These are phyloP conservation scores for rapeseed (Brassica napus) DNA, from an alignment of 345 rosid genomes.

Conservation along the genomic window DNA sequence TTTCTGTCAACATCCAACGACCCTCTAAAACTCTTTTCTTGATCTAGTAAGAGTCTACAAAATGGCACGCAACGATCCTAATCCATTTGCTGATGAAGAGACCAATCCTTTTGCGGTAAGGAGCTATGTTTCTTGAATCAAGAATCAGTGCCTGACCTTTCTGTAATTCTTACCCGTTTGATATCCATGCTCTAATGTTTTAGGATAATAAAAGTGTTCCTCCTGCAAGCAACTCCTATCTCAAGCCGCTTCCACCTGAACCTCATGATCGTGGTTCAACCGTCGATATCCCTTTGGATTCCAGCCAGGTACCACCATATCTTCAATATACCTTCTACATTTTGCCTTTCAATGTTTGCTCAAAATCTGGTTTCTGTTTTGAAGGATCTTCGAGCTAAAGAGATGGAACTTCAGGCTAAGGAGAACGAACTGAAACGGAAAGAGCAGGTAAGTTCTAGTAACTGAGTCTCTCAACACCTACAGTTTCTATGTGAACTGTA, in stretches of 20 bases:
- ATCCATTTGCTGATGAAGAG: slow-evolving; percentile 81
- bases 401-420: slow-evolving; percentile 90
- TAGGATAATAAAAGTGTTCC: slow-evolving; percentile 79
- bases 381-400: slow-evolving; percentile 86
- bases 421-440: slow-evolving; percentile 86
- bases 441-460: slow-evolving; percentile 61
- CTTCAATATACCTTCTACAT: background rate
- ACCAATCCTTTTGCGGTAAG: slow-evolving; percentile 91
- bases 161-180: slow-evolving; percentile 22
- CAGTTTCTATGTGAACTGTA: slow-evolving; percentile 15
- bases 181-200: slow-evolving; percentile 11
- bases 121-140: background rate
- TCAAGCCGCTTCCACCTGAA: slow-evolving; percentile 93
- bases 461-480: background rate
- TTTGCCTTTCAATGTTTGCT: slow-evolving; percentile 3
- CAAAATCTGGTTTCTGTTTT: slow-evolving; percentile 24
- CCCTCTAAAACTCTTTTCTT: background rate
- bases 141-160: background rate
- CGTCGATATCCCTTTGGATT: slow-evolving; percentile 82
- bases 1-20: slow-evolving; percentile 12
- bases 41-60: background rate
- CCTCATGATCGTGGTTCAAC: slow-evolving; percentile 95
- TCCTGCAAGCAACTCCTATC: slow-evolving; percentile 74
- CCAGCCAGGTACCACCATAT: slow-evolving; percentile 52
- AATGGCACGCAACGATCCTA: slow-evolving; percentile 76